Conservation (phyloP, 2,329 filamentous ascomycete species). For the Colletotrichum ledebouriae region DNA sequence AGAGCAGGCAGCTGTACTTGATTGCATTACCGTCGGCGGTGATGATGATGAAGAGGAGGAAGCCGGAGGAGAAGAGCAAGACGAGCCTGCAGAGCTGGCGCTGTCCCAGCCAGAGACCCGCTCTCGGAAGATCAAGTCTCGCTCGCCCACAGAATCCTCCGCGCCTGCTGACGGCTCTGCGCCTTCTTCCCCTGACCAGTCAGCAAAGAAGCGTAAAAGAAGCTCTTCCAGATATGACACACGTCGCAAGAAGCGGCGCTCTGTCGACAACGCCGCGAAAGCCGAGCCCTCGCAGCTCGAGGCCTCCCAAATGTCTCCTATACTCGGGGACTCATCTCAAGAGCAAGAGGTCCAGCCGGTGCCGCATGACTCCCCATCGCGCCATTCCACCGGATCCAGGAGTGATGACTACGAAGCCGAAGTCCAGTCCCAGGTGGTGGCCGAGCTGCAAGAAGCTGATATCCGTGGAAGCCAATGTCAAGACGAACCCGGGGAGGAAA, state of each 20-base stretch:
- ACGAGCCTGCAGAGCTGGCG: slow-evolving; percentile 36
- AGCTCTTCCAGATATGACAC: slow-evolving; percentile 45
- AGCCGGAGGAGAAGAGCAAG: slow-evolving; percentile 34
- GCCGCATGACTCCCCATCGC: slow-evolving; percentile 22
- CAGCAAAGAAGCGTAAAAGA: slow-evolving; percentile 49
- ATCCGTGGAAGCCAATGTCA: slow-evolving; percentile 50
- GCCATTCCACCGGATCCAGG: slow-evolving; percentile 22
- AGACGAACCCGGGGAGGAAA: slow-evolving; percentile 42
- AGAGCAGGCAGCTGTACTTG: slow-evolving; percentile 47
- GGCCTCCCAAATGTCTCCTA: slow-evolving; percentile 11
- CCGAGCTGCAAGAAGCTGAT: slow-evolving; percentile 55
- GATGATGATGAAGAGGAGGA: slow-evolving; percentile 45
- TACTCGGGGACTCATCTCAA: slow-evolving; percentile 17
- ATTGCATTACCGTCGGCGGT: slow-evolving; percentile 52
- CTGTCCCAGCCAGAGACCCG: slow-evolving; percentile 29
- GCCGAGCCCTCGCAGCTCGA: slow-evolving; percentile 7
- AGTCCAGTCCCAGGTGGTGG: slow-evolving; percentile 56
- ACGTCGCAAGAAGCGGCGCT: slow-evolving; percentile 47
- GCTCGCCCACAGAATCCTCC: slow-evolving; percentile 33
- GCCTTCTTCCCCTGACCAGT: slow-evolving; percentile 44
- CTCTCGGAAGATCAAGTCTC: slow-evolving; percentile 32
- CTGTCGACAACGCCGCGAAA: slow-evolving; percentile 22
- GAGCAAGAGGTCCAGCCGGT: background rate
- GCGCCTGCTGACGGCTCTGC: slow-evolving; percentile 34
- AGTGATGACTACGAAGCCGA: slow-evolving; percentile 56